Conservation (phyloP, 768 basidiomycete genomes). For the Suillus hirtellus region DNA sequence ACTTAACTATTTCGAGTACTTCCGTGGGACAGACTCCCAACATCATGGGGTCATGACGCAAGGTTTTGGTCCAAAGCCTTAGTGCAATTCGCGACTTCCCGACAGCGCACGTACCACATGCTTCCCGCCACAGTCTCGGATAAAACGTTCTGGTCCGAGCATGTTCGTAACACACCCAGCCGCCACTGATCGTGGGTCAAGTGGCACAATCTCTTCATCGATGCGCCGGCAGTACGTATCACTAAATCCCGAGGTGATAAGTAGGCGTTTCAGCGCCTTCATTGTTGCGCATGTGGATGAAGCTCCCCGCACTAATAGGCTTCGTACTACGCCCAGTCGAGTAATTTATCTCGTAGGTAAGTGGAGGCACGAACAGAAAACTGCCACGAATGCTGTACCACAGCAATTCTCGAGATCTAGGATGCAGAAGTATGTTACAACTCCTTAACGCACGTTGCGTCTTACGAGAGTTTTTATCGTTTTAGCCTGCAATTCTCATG, state of each 20-base stretch:
- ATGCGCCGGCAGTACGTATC: not conserved
- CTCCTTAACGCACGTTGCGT: not conserved
- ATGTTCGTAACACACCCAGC: not conserved
- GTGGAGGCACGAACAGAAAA: not conserved
- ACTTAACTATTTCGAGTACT: not conserved
- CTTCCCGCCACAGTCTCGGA: too few relatives aligned
- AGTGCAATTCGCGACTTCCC: not conserved
- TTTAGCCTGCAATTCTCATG: not conserved
- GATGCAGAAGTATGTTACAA: not conserved
- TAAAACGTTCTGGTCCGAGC: not conserved
- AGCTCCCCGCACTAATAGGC: not conserved
- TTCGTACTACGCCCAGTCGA: not conserved
- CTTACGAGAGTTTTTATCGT: not conserved
- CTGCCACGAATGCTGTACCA: not conserved
- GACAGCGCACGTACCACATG: not conserved
- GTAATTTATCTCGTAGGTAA: not conserved
- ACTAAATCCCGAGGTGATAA: not conserved
- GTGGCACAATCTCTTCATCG: not conserved
- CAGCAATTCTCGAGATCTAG: not conserved
- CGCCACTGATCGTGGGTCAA: not conserved
- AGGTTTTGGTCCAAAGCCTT: constrained; percentile 1
- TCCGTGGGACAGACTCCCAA: not conserved
- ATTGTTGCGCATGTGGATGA: not conserved
- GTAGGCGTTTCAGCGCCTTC: not conserved
- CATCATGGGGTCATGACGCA: not conserved